Base-by-base conservation (phyloP, 148 eudicot species). In the Rhododendron ferrugineum region DNA sequence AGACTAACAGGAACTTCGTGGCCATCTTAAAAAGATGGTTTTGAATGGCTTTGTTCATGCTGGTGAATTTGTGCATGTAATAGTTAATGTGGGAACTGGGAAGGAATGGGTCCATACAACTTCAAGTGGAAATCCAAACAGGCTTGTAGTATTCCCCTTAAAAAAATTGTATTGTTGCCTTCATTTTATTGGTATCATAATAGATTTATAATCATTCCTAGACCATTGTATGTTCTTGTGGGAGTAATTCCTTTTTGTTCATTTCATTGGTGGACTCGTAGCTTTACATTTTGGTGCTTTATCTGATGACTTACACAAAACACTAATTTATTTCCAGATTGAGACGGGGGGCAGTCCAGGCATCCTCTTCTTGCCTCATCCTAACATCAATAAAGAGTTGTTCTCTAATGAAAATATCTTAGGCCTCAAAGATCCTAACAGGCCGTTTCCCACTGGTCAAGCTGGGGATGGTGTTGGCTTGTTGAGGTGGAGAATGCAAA, bases 401-500 rank as follows among this genome's bases (percentile, higher is more conserved):
- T 97, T 91, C 81, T 88, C 92, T 66, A 92, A 87, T 89, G 96
- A 95, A 87, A 94, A 92, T 89, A 92, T 95, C 80, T 90, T 97
- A 88, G 99, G 99, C 80, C 96, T 94, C 77, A 97, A 94, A 91
- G 99, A 97, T 90, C 93, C 99, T 47, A 93, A 93, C 86, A 89
- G 99, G 86, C 94, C 98, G 64, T 97, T 97, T 85, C 99, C 99
- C 47, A 50, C 89, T 84, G 94, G 93, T 80, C 98, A 94, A 88
- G 85, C 92, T 82, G 95, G 96, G 79, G 98, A 97, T 88, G 99
- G 99, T 86, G 96, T 97, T 90, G 90, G 94, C 70, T 91, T 97
- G 80, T 82, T 97, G 88, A 95, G 87, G 87, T 97, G 99, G 99
- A 97, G 99, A 90, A 95, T 95, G 96, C 96, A 97, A 88, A 95